These are phyloP conservation scores for Omphalotus guepiniiformis DNA, from an alignment of 768 basidiomycete species.

Conservation along the genomic window DNA sequence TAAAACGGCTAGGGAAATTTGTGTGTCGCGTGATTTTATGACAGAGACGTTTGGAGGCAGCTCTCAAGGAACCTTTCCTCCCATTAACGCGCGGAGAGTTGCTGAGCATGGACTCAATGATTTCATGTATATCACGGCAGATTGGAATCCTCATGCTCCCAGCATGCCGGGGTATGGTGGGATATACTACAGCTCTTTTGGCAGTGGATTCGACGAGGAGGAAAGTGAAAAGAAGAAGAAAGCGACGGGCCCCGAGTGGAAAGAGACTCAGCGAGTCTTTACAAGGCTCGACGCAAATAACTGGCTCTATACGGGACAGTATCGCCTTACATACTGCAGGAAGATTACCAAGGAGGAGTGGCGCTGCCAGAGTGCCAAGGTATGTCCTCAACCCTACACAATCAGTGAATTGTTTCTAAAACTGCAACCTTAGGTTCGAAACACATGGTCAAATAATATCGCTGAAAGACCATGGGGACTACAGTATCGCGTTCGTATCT, in stretches of 20 bases:
- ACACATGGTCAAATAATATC: neutral
- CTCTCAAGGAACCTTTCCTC: neutral
- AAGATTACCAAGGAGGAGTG: neutral
- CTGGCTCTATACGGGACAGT: neutral
- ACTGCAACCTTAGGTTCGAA: neutral
- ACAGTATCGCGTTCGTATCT: neutral
- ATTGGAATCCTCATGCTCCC: neutral
- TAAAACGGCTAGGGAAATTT: neutral
- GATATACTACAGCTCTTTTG: too few relatives aligned
- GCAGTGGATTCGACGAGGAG: too few relatives aligned
- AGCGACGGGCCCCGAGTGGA: neutral
- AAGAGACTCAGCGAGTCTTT: neutral
- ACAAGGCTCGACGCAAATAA: neutral
- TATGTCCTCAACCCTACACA: too few relatives aligned
- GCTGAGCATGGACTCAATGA: constrained; percentile 2
- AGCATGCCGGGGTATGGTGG: too few relatives aligned
- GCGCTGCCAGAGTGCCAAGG: neutral
- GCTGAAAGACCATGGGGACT: neutral
- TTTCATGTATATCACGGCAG: neutral
- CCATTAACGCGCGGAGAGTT: neutral
- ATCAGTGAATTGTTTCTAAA: too few relatives aligned
- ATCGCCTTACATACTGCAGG: neutral
- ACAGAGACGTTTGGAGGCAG: neutral
- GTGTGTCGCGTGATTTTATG: neutral
- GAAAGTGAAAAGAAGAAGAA: too few relatives aligned